These are phyloP conservation scores for Wallacemonas rigidus DNA, from an alignment of 208 protist genomes.

Conservation along the genomic window DNA sequence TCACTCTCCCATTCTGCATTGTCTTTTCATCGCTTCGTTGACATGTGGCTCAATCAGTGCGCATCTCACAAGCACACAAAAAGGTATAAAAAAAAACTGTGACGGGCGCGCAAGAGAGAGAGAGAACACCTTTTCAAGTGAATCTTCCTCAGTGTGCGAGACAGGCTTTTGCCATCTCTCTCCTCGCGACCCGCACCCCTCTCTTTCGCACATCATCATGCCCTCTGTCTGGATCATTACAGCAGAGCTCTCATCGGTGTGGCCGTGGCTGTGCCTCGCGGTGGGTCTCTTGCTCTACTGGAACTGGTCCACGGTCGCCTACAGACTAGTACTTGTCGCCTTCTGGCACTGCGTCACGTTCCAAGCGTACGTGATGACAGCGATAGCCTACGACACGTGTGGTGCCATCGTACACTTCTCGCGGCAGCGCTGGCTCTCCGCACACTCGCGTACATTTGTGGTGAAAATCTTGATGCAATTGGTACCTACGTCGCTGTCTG, in stretches of 20 bases:
- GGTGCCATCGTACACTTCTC: neutral
- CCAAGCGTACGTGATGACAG: slow-evolving; percentile 17
- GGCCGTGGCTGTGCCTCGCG: neutral
- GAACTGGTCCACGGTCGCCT: slow-evolving; percentile 46
- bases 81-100: slow-evolving; percentile 9
- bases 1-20: neutral
- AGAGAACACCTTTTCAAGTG: no score
- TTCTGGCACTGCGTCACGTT: slow-evolving; percentile 21
- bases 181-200: no score
- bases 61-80: slow-evolving; percentile 11
- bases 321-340: slow-evolving; percentile 1
- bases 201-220: neutral
- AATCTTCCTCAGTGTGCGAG: no score
- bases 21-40: slow-evolving; percentile 16
- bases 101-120: no score
- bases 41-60: neutral
- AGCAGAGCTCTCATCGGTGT: slow-evolving; percentile 17
- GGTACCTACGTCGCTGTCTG: neutral
- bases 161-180: no score
- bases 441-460: neutral
- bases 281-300: slow-evolving; percentile 48
- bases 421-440: neutral
- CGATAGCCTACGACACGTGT: neutral
- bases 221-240: slow-evolving; percentile 14
- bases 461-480: neutral